Conservation (phyloP, 441 rosid genomes). For the Syzygium syzygioides region DNA sequence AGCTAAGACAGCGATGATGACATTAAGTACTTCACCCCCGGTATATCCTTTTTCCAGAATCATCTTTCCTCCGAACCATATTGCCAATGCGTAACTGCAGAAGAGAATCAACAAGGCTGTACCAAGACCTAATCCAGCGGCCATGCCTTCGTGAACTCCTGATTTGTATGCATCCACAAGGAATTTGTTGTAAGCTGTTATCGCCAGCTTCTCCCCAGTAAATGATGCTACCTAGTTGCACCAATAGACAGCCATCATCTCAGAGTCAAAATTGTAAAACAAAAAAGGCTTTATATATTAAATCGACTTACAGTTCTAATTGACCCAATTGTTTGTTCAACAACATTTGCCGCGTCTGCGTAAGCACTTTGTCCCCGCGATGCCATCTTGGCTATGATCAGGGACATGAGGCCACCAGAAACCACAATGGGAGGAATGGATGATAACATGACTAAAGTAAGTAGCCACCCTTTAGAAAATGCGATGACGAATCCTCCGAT, state of each 20-base stretch:
- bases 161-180: constrained; percentile 4
- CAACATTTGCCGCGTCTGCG: constrained; percentile 14
- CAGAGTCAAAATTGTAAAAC: neutral
- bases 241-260: neutral
- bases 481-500: constrained; percentile 11
- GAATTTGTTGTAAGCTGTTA: constrained; percentile 6
- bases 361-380: constrained; percentile 8
- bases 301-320: constrained; percentile 2
- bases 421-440: constrained; percentile 7
- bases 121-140: constrained; percentile 7
- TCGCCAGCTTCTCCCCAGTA: constrained; percentile 15
- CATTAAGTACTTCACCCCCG: constrained; percentile 13
- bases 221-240: constrained; percentile 12
- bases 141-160: constrained; percentile 10
- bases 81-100: constrained; percentile 9
- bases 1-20: constrained; percentile 7
- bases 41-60: constrained; percentile 10
- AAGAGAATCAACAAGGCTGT: neutral
- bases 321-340: constrained; percentile 15
- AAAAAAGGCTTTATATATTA: neutral
- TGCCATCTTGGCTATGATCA: constrained; percentile 13
- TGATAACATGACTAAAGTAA: constrained; percentile 6
- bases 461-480: constrained; percentile 11
- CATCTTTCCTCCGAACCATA: constrained; percentile 15
- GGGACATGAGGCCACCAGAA: constrained; percentile 1